phyloP scores from a whole-genome alignment of 805 yeast species.

The Ogataea methylovora region DNA sequence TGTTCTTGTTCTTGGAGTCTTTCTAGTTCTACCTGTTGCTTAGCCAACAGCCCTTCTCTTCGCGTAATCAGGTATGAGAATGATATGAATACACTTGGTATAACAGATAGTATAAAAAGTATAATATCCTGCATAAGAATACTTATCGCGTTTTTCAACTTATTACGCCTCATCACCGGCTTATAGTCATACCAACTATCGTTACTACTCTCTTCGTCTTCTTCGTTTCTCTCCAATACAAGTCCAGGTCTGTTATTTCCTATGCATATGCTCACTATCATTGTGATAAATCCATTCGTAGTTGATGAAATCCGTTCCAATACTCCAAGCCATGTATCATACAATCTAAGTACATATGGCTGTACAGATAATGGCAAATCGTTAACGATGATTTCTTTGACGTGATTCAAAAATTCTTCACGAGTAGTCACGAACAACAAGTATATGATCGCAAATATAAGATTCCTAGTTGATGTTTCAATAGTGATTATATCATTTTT shows the following conservation, averaged over 20 bases:
- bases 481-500: not conserved
- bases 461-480: too few relatives aligned
- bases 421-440: not conserved
- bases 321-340: too few relatives aligned
- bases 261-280: slow-evolving; percentile 2
- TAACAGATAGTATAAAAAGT: slow-evolving; percentile 10
- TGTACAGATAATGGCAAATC: slow-evolving; percentile 2
- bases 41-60: not conserved
- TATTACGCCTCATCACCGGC: too few relatives aligned
- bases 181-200: too few relatives aligned
- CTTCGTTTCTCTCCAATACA: not conserved
- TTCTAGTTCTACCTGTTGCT: not conserved
- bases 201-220: too few relatives aligned
- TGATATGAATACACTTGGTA: slow-evolving; percentile 11
- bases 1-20: too few relatives aligned
- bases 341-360: not conserved
- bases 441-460: too few relatives aligned
- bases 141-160: slow-evolving; percentile 1
- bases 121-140: slow-evolving; percentile 11
- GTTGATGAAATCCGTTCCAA: not conserved
- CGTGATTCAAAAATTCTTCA: not conserved
- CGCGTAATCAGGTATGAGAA: slow-evolving; percentile 8
- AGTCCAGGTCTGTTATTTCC: slow-evolving; percentile 6
- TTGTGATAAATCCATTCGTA: not conserved
- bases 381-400: slow-evolving; percentile 3